phyloP scores from a whole-genome alignment of 441 rosid genomes.

The Biscutella laevigata region DNA sequence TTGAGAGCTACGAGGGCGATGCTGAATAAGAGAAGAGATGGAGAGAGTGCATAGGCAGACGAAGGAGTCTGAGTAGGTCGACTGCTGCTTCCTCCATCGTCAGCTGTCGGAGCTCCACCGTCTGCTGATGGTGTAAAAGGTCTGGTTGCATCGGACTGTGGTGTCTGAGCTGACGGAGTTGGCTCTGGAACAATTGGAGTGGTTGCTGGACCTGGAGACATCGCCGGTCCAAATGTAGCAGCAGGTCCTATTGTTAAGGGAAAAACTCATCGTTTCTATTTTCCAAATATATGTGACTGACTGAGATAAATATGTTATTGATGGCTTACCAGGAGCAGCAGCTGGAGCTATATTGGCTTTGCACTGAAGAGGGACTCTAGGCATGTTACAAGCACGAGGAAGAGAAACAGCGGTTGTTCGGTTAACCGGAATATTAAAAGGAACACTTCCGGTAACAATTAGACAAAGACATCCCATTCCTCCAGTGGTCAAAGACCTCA shows the following conservation, averaged over 20 bases:
- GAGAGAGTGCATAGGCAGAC: conserved; percentile 34
- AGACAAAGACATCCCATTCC: conserved; percentile 70
- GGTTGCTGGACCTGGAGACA: conserved; percentile 28
- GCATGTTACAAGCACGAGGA: conserved; percentile 83
- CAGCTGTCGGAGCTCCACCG: conserved; percentile 33
- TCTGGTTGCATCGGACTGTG: conserved; percentile 45
- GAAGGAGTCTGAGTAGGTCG: conserved; percentile 52
- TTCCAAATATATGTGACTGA: neutral
- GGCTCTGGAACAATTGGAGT: conserved; percentile 49
- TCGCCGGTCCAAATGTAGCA: conserved; percentile 19
- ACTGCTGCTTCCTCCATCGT: conserved; percentile 31
- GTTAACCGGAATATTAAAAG: conserved; percentile 63
- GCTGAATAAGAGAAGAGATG: conserved; percentile 34
- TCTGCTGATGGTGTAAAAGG: conserved; percentile 38
- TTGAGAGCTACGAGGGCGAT: conserved; percentile 35
- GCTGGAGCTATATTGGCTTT: conserved; percentile 54
- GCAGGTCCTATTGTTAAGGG: conserved; percentile 20
- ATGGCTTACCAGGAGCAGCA: conserved; percentile 61
- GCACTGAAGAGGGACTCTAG: conserved; percentile 76
- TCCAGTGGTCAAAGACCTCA: conserved; percentile 45
- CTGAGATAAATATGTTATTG: neutral
- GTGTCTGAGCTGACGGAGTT: conserved; percentile 44
- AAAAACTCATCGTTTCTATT: neutral
- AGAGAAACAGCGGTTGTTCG: conserved; percentile 71
- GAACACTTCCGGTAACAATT: conserved; percentile 49